Evolutionary conservation across 768 basidiomycete genomes (phyloP).

Genomic region (Zangia roseola): DNA sequence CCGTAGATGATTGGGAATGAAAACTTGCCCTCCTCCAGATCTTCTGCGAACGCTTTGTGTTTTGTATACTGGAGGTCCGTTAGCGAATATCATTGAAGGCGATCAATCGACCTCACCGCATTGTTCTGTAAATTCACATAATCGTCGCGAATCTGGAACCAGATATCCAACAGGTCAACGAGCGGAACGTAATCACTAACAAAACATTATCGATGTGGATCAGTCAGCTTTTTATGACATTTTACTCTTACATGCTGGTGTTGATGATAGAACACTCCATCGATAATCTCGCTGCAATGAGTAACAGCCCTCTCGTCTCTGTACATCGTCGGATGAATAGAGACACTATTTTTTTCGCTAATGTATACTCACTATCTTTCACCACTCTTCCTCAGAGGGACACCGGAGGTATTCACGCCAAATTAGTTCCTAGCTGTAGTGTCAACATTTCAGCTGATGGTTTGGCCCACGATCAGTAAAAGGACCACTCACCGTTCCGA

Average conservation of each 20-base stretch:
- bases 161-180: slow-evolving; percentile 54
- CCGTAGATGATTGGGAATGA: slow-evolving; percentile 93
- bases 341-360: background rate
- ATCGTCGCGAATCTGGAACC: slow-evolving; percentile 61
- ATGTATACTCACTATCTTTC: slow-evolving; percentile 69
- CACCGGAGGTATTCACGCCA: slow-evolving; percentile 92
- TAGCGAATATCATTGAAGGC: background rate
- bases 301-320: slow-evolving; percentile 95
- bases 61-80: slow-evolving; percentile 60
- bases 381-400: slow-evolving; percentile 97
- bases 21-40: too few species aligned
- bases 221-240: background rate
- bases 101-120: slow-evolving; percentile 5
- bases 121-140: slow-evolving; percentile 38
- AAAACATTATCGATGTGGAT: background rate
- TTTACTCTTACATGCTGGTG: slow-evolving; percentile 49
- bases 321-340: slow-evolving; percentile 5
- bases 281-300: slow-evolving; percentile 92
- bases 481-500: slow-evolving; percentile 60
- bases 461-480: background rate
- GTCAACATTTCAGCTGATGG: slow-evolving; percentile 63
- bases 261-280: slow-evolving; percentile 78
- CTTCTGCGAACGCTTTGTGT: slow-evolving; percentile 89
- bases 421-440: slow-evolving; percentile 86
- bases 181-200: slow-evolving; percentile 55